A percentile compares a stretch with the other conserved stretches of the same genome.
phyloP scores from a whole-genome alignment of 306 rosid species.

The Malus domestica region ASM211411v1 NC_041805.1:21075501-21076000 shows the following conservation, averaged over 20 bases:
- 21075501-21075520: neutral
- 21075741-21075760: neutral
- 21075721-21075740: neutral
- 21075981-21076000: neutral
- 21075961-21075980: too few relatives aligned
- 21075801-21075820: conserved; percentile 91
- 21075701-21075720: neutral
- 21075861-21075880: conserved; percentile 96
- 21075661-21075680: neutral
- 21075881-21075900: conserved; percentile 57
- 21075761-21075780: conserved; percentile 59
- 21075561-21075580: neutral
- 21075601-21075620: neutral
- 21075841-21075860: conserved; percentile 94
- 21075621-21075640: neutral
- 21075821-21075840: conserved; percentile 87
- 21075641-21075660: neutral
- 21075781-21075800: conserved; percentile 71
- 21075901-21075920: conserved; percentile 26
- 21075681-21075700: neutral
- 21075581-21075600: neutral
- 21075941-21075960: too few relatives aligned
- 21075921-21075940: neutral
- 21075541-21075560: neutral
- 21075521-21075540: neutral